A percentile compares a stretch with the other conserved stretches of the same genome.
These are phyloP conservation scores for Sclerotinia subarctica DNA, from an alignment of 2,329 filamentous ascomycete species.

Conservation along the genomic window DNA sequence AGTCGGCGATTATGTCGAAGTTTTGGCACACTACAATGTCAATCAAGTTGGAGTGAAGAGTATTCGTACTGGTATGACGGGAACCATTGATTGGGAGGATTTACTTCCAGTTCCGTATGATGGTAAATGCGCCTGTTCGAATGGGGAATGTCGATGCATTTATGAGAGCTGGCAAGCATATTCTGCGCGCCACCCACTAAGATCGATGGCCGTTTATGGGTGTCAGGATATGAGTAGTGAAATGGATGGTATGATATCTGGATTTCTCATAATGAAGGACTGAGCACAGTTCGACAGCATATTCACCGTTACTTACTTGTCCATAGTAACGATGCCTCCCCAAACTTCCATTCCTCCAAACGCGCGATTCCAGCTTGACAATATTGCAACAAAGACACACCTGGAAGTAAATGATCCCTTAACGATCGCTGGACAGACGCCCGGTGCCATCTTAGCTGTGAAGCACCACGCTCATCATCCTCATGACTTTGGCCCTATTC, in stretches of 20 bases:
- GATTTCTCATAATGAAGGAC: not conserved
- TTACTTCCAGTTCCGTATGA: conserved; percentile 12
- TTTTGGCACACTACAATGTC: not conserved
- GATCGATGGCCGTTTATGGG: not conserved
- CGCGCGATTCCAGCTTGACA: not conserved
- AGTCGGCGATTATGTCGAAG: conserved; percentile 14
- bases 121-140: conserved; percentile 4
- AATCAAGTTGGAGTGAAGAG: not conserved
- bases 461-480: not conserved
- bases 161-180: conserved; percentile 14
- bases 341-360: not conserved
- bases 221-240: not conserved
- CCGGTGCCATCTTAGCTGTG: conserved; percentile 4
- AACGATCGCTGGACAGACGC: not conserved
- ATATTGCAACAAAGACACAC: not conserved
- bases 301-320: not conserved
- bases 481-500: not conserved
- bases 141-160: conserved; percentile 9
- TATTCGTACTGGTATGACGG: conserved; percentile 11
- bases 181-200: not conserved
- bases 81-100: conserved; percentile 3
- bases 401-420: not conserved
- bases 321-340: not conserved
- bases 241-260: not conserved
- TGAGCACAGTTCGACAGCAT: not conserved